Base-by-base conservation (phyloP, 1,284 basidiomycete species). In the Cryptococcus deneoformans region DNA sequence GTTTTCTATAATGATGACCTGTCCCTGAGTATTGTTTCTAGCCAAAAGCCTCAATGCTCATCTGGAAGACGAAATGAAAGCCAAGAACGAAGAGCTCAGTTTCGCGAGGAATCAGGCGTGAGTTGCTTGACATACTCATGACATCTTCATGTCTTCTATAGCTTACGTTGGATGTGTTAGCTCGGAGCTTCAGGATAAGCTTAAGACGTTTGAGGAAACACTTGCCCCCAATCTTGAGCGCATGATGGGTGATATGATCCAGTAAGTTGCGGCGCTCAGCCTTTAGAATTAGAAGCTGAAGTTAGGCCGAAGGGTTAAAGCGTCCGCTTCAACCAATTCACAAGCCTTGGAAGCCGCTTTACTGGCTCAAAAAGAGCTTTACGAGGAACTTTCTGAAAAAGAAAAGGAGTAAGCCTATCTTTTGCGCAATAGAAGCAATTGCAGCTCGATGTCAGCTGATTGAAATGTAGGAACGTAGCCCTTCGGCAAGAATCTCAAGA, bases 371-470 rank as follows among this genome's bases (percentile, higher is more conserved):
- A 16, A 49, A 11, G 40, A 51, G 20, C 16, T 54, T 6, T 20
- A 51, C 14, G 43, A 53, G 20, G 42, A 47, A 35, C 24, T 48
- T 14, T 11, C 10, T 5, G 6, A n/a, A 7, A 16, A 46, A 12
- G 50, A 59, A 16, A 53, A 56, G 10, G 46, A 59, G 58, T 59
- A 11, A 53, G 54, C 50, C 12, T 6, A 12, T 16, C 6, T 35
- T 46, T 36, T 37, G 35, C 38, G 42, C 11, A 14, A 6, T 12
- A 1, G 24, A 43, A 6, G 39, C 20, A 1, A 38, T 29, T 29
- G 29, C 5, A 4, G 5, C 29, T 29, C 29, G 5, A 29, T 5
- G 5, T 29, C 29, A 29, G 29, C 29, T 29, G 29, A 29, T 29
- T 5, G 29, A 5, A 29, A 29, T 29, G 29, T 29, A 29, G 29